A percentile compares a stretch with the other conserved stretches of the same genome.
These are phyloP conservation scores for Corinectria fuckeliana DNA, from an alignment of 2,329 filamentous ascomycete genomes.

Conservation along the genomic window DNA sequence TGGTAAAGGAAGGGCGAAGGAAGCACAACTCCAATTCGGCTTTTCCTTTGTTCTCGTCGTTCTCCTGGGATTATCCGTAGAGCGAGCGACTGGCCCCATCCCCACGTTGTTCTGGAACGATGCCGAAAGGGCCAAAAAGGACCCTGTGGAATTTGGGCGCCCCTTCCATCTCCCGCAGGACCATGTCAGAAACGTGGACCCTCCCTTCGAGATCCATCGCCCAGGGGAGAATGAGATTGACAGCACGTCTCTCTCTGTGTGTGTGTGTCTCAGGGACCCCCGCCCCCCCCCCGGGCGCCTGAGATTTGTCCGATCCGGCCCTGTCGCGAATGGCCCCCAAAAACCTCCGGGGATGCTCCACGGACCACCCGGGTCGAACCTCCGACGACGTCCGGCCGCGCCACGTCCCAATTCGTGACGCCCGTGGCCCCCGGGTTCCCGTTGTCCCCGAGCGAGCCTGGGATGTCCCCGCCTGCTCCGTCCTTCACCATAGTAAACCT, in stretches of 20 bases:
- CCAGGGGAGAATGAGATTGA: too few relatives aligned
- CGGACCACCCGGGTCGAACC: slow-evolving; percentile 20
- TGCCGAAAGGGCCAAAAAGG: neutral
- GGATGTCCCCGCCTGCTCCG: slow-evolving; percentile 26
- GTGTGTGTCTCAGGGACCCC: slow-evolving; percentile 31
- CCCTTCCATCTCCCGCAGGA: slow-evolving; percentile 38
- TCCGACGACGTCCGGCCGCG: slow-evolving; percentile 22
- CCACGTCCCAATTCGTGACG: neutral
- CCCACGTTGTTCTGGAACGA: too few relatives aligned
- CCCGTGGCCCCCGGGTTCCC: slow-evolving; percentile 17
- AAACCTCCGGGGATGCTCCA: slow-evolving; percentile 19
- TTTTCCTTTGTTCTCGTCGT: too few relatives aligned
- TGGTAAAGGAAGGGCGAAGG: too few relatives aligned
- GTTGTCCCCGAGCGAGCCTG: slow-evolving; percentile 21
- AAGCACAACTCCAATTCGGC: too few relatives aligned
- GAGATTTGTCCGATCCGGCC: slow-evolving; percentile 20
- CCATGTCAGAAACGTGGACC: neutral
- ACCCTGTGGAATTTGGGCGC: slow-evolving; percentile 14
- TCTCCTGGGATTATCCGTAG: too few relatives aligned
- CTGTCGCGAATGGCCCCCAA: slow-evolving; percentile 1
- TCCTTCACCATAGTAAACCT: neutral
- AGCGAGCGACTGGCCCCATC: too few relatives aligned
- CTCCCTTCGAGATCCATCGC: neutral
- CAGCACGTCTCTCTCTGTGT: neutral
- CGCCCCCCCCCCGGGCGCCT: too few relatives aligned